Percentiles rank a stretch among this genome's conserved stretches.
Evolutionary conservation across 1,284 basidiomycete species (phyloP).

Genomic region (Anthracocystis panici-leucophaei): DNA sequence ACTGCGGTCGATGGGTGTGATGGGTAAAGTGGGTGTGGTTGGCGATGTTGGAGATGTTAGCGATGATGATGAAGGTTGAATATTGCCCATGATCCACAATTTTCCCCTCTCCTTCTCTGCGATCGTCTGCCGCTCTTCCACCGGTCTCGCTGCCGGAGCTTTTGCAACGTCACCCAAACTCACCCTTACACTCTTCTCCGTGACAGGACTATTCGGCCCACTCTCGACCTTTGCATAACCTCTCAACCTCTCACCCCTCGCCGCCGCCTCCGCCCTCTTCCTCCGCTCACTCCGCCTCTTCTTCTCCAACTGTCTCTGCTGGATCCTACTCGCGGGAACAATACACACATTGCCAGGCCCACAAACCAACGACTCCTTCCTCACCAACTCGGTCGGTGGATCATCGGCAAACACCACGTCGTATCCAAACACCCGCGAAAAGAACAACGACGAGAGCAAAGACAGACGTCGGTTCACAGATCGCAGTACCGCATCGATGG

Average conservation of each 20-base stretch:
- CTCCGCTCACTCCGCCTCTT: conserved; percentile 36
- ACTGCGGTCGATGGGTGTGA: not conserved
- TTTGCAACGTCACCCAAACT: conserved; percentile 21
- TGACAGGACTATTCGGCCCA: conserved; percentile 5
- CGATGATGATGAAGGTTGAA: not conserved
- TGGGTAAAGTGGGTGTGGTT: no score
- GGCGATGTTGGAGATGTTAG: not conserved
- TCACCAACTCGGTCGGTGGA: not conserved
- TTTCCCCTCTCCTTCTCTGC: conserved; percentile 30
- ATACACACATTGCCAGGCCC: conserved; percentile 41
- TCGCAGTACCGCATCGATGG: conserved; percentile 30
- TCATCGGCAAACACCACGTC: conserved; percentile 32
- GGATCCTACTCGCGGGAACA: conserved; percentile 19
- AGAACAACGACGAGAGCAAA: conserved; percentile 18
- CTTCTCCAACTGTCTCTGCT: conserved; percentile 27
- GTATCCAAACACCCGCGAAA: conserved; percentile 37
- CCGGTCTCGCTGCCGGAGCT: conserved; percentile 13
- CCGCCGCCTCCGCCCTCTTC: conserved; percentile 39
- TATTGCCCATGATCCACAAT: conserved; percentile 47
- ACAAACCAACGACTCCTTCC: conserved; percentile 17
- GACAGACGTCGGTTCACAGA: conserved; percentile 37
- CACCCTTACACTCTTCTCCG: conserved; percentile 1
- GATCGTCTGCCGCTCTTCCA: conserved; percentile 30
- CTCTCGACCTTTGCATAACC: conserved; percentile 10
- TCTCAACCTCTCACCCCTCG: conserved; percentile 18